Evolutionary conservation across 768 basidiomycete genomes (phyloP).

Genomic region (Mycena filopes): DNA sequence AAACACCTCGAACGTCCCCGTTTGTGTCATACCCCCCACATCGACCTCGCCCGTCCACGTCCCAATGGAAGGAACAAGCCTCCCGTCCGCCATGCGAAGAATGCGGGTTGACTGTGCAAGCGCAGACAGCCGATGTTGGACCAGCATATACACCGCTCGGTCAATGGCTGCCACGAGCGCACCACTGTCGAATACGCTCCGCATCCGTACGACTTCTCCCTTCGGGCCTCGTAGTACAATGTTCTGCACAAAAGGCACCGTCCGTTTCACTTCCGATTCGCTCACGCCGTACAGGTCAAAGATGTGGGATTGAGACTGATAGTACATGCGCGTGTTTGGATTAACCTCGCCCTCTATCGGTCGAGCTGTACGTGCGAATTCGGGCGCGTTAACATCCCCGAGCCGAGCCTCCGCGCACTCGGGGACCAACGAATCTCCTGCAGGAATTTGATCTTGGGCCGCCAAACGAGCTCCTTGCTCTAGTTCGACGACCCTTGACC

Average conservation of each 20-base stretch:
- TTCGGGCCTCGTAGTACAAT: not conserved
- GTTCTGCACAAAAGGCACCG: constrained; percentile 9
- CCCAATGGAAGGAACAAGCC: constrained; percentile 17
- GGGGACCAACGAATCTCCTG: too few relatives aligned
- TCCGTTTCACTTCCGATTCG: not conserved
- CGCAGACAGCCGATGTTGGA: constrained; percentile 4
- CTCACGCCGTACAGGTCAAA: constrained; percentile 20
- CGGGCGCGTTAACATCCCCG: too few relatives aligned
- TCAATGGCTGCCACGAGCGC: constrained; percentile 22
- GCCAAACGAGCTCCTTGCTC: too few relatives aligned
- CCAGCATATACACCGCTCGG: constrained; percentile 1
- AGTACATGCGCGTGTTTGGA: too few relatives aligned
- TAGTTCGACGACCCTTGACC: too few relatives aligned
- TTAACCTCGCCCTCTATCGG: too few relatives aligned
- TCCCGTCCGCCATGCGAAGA: constrained; percentile 31
- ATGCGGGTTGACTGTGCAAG: constrained; percentile 2
- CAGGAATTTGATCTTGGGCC: too few relatives aligned
- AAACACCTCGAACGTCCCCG: constrained; percentile 35
- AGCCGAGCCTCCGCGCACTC: too few relatives aligned
- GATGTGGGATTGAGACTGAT: too few relatives aligned
- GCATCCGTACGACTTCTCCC: constrained; percentile 18
- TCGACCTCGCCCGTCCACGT: constrained; percentile 24
- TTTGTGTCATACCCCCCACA: not conserved
- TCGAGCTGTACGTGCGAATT: too few relatives aligned
- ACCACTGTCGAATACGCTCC: constrained; percentile 27